These are phyloP conservation scores for Starmerella asiatica DNA, from an alignment of 805 yeast species.

Conservation along the genomic window DNA sequence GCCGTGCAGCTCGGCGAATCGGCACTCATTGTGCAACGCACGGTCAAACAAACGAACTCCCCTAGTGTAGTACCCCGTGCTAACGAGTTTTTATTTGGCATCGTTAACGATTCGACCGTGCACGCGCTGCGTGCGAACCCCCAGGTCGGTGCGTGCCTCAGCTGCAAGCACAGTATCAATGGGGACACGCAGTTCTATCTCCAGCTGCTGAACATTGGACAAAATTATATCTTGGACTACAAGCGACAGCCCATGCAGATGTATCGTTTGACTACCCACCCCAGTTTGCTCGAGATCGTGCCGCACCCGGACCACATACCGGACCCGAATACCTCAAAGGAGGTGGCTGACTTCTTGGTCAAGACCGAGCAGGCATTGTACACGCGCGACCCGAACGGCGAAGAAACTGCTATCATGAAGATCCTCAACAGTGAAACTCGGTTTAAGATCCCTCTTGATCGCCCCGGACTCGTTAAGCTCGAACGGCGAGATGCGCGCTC, in stretches of 20 bases:
- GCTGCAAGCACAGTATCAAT: constrained; percentile 9
- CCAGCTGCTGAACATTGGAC: constrained; percentile 10
- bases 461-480: constrained; percentile 9
- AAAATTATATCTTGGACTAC: constrained; percentile 10
- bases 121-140: constrained; percentile 9
- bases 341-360: constrained; percentile 11
- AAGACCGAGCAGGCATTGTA: constrained; percentile 15
- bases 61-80: neutral
- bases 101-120: constrained; percentile 9
- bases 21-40: constrained; percentile 7
- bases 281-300: neutral
- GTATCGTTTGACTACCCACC: constrained; percentile 1
- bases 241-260: constrained; percentile 15
- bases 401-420: constrained; percentile 10
- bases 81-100: constrained; percentile 2
- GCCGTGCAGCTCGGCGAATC: constrained; percentile 5
- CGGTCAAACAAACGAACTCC: neutral
- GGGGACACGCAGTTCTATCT: constrained; percentile 7
- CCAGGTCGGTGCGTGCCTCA: constrained; percentile 8
- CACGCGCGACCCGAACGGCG: constrained; percentile 18
- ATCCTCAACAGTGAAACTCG: constrained; percentile 3
- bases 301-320: neutral
- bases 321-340: constrained; percentile 1
- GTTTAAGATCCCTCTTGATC: constrained; percentile 4
- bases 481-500: constrained; percentile 10